Percentiles rank a stretch among this genome's conserved stretches.
These are phyloP conservation scores for Solanum appendiculatum DNA, from an alignment of 257 asterid genomes.

Conservation along the genomic window DNA sequence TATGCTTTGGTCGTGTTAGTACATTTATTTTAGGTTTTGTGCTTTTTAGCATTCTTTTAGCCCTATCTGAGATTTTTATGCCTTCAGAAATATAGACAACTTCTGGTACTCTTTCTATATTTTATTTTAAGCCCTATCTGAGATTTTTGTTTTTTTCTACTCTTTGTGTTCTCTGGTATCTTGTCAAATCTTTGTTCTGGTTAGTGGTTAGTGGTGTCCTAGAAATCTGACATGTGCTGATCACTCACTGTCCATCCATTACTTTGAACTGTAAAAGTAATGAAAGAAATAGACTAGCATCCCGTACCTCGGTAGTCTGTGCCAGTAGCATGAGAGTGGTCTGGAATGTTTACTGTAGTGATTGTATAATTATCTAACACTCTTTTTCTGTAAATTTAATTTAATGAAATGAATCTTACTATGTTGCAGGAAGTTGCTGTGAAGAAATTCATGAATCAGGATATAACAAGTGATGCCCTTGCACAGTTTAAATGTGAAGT, in stretches of 20 bases:
- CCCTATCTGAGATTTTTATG: neutral
- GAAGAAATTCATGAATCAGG: constrained; percentile 95
- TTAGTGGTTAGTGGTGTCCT: neutral
- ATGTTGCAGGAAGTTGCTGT: constrained; percentile 91
- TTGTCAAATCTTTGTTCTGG: neutral
- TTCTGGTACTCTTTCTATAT: neutral
- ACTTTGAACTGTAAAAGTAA: neutral
- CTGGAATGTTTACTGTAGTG: neutral
- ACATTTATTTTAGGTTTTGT: neutral
- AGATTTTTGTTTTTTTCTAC: neutral
- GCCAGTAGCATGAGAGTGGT: neutral
- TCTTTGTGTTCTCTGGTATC: neutral
- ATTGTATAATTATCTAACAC: neutral
- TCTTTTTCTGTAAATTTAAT: neutral
- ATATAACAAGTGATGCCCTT: constrained; percentile 90
- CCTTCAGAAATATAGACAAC: neutral
- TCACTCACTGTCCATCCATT: neutral
- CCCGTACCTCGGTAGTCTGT: neutral
- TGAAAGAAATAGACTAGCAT: neutral
- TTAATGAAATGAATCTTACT: constrained; percentile 1
- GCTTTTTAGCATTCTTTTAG: neutral
- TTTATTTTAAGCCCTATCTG: neutral
- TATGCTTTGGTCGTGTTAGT: neutral
- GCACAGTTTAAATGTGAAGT: constrained; percentile 86
- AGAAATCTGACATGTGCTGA: neutral